A percentile compares a stretch with the other conserved stretches of the same genome.
These are phyloP conservation scores for Clavispora santaluciae DNA, from an alignment of 805 yeast genomes.

Conservation along the genomic window DNA sequence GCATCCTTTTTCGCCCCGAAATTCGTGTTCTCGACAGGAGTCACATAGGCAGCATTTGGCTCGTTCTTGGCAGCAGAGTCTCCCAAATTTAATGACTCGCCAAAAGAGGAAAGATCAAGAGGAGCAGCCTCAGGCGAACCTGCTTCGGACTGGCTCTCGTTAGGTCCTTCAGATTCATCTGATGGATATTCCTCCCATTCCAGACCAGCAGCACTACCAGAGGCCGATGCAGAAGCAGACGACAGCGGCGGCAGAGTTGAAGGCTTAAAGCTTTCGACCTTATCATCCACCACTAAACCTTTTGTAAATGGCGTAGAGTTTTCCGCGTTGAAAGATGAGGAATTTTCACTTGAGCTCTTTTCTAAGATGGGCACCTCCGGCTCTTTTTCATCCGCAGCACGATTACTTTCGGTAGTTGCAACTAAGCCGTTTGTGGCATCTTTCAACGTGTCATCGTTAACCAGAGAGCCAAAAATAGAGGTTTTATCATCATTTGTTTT, in stretches of 20 bases:
- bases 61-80: not conserved
- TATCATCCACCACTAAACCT: not conserved
- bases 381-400: not conserved
- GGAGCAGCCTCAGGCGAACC: not conserved
- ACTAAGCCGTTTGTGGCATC: not conserved
- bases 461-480: conserved; percentile 6
- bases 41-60: too few relatives aligned
- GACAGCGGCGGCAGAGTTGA: not conserved
- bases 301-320: not conserved
- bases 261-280: too few relatives aligned
- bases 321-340: not conserved
- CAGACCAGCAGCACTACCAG: not conserved
- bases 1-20: too few relatives aligned
- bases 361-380: not conserved
- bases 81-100: not conserved
- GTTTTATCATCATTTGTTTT: not conserved
- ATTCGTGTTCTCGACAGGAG: too few relatives aligned
- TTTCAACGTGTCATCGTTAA: not conserved
- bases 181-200: not conserved
- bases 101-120: not conserved
- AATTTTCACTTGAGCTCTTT: not conserved
- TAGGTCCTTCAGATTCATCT: conserved; percentile 2
- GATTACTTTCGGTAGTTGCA: not conserved
- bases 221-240: not conserved
- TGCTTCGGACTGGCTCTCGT: not conserved